Conservation (phyloP, 2,329 filamentous ascomycete genomes). For the Phyllosticta citribraziliensis region DNA sequence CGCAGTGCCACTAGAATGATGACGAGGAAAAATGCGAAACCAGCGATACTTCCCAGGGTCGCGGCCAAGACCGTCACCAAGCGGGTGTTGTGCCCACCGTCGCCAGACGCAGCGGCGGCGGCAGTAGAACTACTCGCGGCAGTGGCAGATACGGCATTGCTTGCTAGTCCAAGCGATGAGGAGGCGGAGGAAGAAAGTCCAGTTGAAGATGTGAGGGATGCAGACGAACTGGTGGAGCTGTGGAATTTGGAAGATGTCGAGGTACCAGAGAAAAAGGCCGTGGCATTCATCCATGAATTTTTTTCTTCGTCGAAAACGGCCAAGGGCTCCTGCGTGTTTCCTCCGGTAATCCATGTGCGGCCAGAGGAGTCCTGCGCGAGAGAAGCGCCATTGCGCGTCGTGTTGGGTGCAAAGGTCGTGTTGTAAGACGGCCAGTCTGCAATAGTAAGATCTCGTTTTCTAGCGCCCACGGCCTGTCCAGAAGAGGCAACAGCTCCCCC, state of each 20-base stretch:
- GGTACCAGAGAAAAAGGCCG: slow-evolving; percentile 44
- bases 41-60: slow-evolving; percentile 71
- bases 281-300: slow-evolving; percentile 72
- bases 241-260: slow-evolving; percentile 8
- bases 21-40: slow-evolving; percentile 60
- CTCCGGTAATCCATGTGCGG: slow-evolving; percentile 69
- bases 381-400: slow-evolving; percentile 57
- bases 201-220: slow-evolving; percentile 26
- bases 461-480: slow-evolving; percentile 37
- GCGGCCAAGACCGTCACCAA: slow-evolving; percentile 63
- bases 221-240: slow-evolving; percentile 20
- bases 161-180: neutral
- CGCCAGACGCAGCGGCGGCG: slow-evolving; percentile 12
- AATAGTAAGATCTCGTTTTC: slow-evolving; percentile 46
- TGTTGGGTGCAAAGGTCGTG: slow-evolving; percentile 56
- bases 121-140: slow-evolving; percentile 14
- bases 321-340: slow-evolving; percentile 52
- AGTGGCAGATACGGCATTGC: slow-evolving; percentile 17
- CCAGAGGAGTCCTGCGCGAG: slow-evolving; percentile 58
- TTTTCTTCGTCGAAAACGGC: slow-evolving; percentile 65
- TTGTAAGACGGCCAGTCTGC: slow-evolving; percentile 72
- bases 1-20: slow-evolving; percentile 60
- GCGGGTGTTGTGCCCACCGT: slow-evolving; percentile 33
- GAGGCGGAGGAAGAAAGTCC: slow-evolving; percentile 22
- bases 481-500: slow-evolving; percentile 43